Evolutionary conservation across 768 basidiomycete species (phyloP).

Genomic region (Boletus edulis): DNA sequence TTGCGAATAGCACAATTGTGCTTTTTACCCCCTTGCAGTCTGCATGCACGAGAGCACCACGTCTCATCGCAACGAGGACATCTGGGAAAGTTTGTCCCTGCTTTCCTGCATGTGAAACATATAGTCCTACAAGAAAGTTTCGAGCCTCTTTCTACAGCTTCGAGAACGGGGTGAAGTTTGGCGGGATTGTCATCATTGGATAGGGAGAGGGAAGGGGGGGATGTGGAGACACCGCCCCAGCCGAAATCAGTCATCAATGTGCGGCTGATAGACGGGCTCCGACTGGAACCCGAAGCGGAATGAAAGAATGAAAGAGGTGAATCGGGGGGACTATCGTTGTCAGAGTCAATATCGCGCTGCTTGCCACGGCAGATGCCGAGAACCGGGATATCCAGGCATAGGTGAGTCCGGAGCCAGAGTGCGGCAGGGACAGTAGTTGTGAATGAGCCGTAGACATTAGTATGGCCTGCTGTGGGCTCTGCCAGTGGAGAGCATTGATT

Average conservation of each 20-base stretch:
- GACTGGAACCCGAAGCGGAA: constrained; percentile 12
- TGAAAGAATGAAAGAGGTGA: constrained; percentile 25
- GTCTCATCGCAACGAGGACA: constrained; percentile 55
- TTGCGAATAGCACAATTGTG: constrained; percentile 41
- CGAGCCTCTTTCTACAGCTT: constrained; percentile 50
- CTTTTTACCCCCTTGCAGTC: constrained; percentile 49
- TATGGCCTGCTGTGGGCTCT: constrained; percentile 21
- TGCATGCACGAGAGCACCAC: constrained; percentile 67
- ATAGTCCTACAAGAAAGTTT: constrained; percentile 41
- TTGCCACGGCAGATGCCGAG: constrained; percentile 2
- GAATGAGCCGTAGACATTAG: constrained; percentile 38
- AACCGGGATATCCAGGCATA: constrained; percentile 17
- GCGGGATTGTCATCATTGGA: constrained; percentile 6
- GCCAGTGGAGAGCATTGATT: constrained; percentile 22
- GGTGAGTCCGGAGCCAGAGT: constrained; percentile 26
- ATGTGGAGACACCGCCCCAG: not conserved
- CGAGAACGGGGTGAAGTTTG: constrained; percentile 44
- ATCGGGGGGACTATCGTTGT: constrained; percentile 28
- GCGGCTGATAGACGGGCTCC: constrained; percentile 43
- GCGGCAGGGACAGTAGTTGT: constrained; percentile 37
- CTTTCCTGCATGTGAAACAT: constrained; percentile 54
- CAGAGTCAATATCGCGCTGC: constrained; percentile 4
- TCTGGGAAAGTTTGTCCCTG: constrained; percentile 56
- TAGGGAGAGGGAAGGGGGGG: constrained; percentile 8
- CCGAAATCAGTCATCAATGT: constrained; percentile 32